Evolutionary conservation across 2,329 filamentous ascomycete genomes (phyloP), one percentile per base, ranked within the genome.

Genomic region (Talaromyces sp.): DNA sequence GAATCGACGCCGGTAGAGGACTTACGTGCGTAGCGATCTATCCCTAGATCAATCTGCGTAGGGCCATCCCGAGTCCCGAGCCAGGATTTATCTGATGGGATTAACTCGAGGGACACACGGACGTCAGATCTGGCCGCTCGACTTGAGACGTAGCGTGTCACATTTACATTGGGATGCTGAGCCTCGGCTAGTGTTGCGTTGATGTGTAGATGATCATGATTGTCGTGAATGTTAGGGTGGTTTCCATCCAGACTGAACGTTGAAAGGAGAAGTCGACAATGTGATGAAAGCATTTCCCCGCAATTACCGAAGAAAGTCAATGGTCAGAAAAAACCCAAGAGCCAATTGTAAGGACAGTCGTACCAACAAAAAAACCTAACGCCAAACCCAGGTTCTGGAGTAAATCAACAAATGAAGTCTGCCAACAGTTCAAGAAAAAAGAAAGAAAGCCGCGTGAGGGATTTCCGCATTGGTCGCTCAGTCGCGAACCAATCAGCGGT

Each of bases 401-500:
- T 19, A 31, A n/a, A 56, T 22, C n/a, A 14, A 37, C 10, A 52
- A 1, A 52, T 2, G 13, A 50, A 50, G 47, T n/a, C 14, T 2
- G 24, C n/a, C 8, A 11, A 19, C 16, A 8, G 14, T 16, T n/a
- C 10, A 35, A 27, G 19, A 14, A 45, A 19, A 22, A 22, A 24
- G 24, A 35, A 19, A 60, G 9, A 45, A 14, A 31, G 57, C 39
- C 57, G 47, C 57, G 57, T 60, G 57, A 60, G 41, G 24, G 27
- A 43, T 33, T 60, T 47, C 57, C 57, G 39, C 57, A 60, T 60
- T 47, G 27, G 57, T 60, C 56, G 52, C 33, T 37, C 19, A 56
- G 10, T 59, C 41, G 39, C 39, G 24, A 24, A 9, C 56, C 37
- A 43, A 59, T 59, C 56, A 59, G 35, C 13, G 22, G 27, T 9